Evolutionary conservation across 2,329 filamentous ascomycete species (phyloP), one percentile per base, ranked within the genome.

Genomic region (Myotisia sp.): DNA sequence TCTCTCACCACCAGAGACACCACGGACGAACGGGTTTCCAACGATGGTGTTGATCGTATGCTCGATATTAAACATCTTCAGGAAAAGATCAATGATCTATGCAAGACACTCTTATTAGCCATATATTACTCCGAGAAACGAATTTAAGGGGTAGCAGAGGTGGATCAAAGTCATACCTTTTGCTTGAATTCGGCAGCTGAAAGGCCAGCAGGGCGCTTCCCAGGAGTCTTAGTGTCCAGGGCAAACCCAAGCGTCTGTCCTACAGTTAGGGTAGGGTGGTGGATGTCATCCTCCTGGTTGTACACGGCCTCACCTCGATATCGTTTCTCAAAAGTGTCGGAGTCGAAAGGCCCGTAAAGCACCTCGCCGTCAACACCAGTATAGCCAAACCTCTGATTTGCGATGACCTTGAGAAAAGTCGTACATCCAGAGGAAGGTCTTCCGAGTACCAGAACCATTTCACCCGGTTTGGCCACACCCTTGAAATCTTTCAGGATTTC

Each of bases 51-150:
- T 71, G 33, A 74, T 70, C 0, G 84, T 92, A 55, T 93, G 84
- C 54, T 86, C 79, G 35, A 93, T 92, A 51, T 87, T 90, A 65
- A 93, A 92, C 80, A 92, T 90, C 50, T 82, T 83, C 33, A 93
- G 64, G 39, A 93, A 65, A 48, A 78, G 71, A 12, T 73, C 68
- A 40, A 86, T 63, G 37, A 92, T 74, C 46, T 75, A 73, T 33
- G 13, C 7, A 22, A 14, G 12, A 27, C 5, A 16, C 26, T 34
- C 19, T 13, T 5, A n/a, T 13, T 18, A 10, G 17, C 20, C 9
- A 29, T 14, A 3, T 5, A n/a, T 13, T 18, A 10, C 9, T 20
- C 9, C 9, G 8, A 3, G 13, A 19, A n/a, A 18, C 1, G 30
- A 18, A 10, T 3, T 18, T 17, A 6, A n/a, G n/a, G 16, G 7